Evolutionary conservation across 108 stramenopile species (phyloP).

Genomic region (Stephanodiscus minutulus): DNA sequence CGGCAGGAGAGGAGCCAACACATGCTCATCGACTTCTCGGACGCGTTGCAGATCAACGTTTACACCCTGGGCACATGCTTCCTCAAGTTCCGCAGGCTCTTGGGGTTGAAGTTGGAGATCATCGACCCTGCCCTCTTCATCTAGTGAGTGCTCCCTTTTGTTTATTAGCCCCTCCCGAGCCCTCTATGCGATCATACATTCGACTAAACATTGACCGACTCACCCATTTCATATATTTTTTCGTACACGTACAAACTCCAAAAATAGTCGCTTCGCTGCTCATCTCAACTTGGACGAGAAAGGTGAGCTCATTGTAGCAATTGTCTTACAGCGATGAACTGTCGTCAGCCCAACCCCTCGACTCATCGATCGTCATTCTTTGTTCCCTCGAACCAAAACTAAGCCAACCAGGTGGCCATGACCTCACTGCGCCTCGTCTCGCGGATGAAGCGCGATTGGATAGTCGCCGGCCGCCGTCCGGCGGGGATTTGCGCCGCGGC

Average conservation of each 20-base stretch:
- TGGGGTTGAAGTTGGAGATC: constrained; percentile 92
- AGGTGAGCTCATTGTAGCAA: background rate
- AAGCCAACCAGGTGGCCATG: constrained; percentile 83
- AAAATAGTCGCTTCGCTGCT: constrained; percentile 89
- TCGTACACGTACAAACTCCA: background rate
- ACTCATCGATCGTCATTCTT: background rate
- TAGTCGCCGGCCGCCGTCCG: constrained; percentile 95
- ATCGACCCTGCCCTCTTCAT: constrained; percentile 98
- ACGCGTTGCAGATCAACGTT: constrained; percentile 97
- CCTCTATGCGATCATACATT: background rate
- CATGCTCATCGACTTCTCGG: constrained; percentile 98
- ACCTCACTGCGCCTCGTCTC: constrained; percentile 92
- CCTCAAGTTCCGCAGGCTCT: constrained; percentile 89
- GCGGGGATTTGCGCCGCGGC: constrained; percentile 98
- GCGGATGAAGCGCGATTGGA: constrained; percentile 99
- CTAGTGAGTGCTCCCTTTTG: constrained; percentile 54
- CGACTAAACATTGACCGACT: background rate
- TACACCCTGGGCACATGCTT: constrained; percentile 97
- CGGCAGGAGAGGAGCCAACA: constrained; percentile 96
- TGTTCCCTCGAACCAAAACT: background rate
- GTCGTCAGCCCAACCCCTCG: constrained; percentile 8
- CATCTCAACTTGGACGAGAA: constrained; percentile 95
- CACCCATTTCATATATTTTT: background rate
- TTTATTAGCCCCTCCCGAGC: background rate
- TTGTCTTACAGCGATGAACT: constrained; percentile 3